Conservation (phyloP, 176 grass and related monocot genomes). For the Aegilops tauschii region DNA sequence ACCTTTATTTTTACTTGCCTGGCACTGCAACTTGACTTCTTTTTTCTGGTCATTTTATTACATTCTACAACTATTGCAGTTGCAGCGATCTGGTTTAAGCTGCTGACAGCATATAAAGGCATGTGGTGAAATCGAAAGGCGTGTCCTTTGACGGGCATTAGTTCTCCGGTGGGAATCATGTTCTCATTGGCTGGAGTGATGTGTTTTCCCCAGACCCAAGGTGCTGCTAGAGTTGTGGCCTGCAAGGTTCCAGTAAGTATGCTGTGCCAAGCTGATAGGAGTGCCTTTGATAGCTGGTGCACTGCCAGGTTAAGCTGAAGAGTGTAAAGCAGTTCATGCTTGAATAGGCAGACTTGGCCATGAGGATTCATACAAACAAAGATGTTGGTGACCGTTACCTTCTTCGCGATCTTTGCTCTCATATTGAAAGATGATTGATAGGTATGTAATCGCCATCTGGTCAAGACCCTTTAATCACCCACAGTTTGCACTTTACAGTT, state of each 20-base stretch:
- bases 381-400: slow-evolving; percentile 38
- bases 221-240: slow-evolving; percentile 64
- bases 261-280: slow-evolving; percentile 62
- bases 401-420: slow-evolving; percentile 81
- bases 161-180: slow-evolving; percentile 63
- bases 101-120: slow-evolving; percentile 15
- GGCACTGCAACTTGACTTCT: neutral
- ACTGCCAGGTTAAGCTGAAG: slow-evolving; percentile 68
- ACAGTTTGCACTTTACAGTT: neutral
- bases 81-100: neutral
- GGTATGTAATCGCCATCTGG: slow-evolving; percentile 38
- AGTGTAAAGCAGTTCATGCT: neutral
- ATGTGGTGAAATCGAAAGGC: slow-evolving; percentile 63
- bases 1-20: neutral
- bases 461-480: slow-evolving; percentile 76
- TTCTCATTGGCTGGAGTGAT: slow-evolving; percentile 67
- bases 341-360: neutral
- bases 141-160: slow-evolving; percentile 52
- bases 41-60: slow-evolving; percentile 19
- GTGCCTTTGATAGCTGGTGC: slow-evolving; percentile 57
- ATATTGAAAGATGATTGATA: slow-evolving; percentile 70
- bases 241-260: slow-evolving; percentile 92
- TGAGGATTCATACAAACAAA: neutral
- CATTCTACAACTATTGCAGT: neutral
- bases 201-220: slow-evolving; percentile 55